Evolutionary conservation across 2,329 filamentous ascomycete species (phyloP), one percentile per base, ranked within the genome.

Genomic region (Ustilaginoidea virens): DNA sequence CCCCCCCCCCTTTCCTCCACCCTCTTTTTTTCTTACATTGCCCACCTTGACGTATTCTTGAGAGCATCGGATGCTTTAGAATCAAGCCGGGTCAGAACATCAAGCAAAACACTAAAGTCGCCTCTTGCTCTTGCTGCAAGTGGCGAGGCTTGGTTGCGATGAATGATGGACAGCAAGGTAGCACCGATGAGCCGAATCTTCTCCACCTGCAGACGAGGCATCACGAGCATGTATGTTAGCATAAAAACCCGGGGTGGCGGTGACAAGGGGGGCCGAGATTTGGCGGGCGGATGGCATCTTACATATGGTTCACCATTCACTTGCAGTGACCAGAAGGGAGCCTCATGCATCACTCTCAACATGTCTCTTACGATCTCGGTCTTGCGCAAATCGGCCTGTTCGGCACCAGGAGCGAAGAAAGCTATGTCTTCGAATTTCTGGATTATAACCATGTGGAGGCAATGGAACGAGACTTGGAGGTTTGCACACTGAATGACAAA

Each of bases 301-400:
- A 55, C 54, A 27, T 52, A 51, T 16, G 53, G 51, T 26, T 58
- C 54, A 1, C 54, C 52, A 12, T 57, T 57, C 3, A 52, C 46
- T 18, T 55, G 49, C 16, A 58, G 28, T 0, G 52, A 46, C 51
- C 55, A 59, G 22, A 59, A 60, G 0, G 57, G 56, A 2, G 53
- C 49, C 24, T 54, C 51, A 2, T 51, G 48, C 17, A 60, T 51
- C 0, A 57, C 48, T 0, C 49, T 42, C 10, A 60, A 22, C 48
- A 60, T 56, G 24, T 58, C 54, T 9, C 52, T 42, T 2, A 56
- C 57, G 27, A 61, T 58, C 26, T 61, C 57, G 0, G 55, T 59
- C 33, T 55, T 56, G 20, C 45, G 36, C 9, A 52, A 21, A 24
- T 52, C 47, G 0, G 48, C 46, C 20, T 52, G 47, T 28, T 51